Base-by-base conservation (phyloP, 176 grass and related monocot genomes). In the Tillandsia leiboldiana region DNA sequence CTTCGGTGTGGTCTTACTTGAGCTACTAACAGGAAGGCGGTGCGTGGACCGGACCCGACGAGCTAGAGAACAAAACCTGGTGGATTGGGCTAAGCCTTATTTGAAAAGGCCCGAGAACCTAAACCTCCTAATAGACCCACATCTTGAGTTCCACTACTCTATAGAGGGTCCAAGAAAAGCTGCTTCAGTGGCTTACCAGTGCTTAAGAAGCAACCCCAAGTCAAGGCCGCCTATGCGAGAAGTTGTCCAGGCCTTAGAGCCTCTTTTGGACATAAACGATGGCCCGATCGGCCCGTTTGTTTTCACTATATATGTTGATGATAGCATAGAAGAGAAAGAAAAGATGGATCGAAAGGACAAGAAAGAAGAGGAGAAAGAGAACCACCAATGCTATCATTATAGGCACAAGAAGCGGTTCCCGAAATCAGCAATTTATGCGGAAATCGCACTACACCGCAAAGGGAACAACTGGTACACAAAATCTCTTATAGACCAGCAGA, bases 1-100 rank as follows among this genome's bases (percentile, higher is more conserved):
- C 74, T 94, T 94, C 65, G 90, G 90, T 4, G 90, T 94, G 67
- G 90, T 94, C 54, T 70, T 94, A 63, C 81, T 94, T 42, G 90
- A 94, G 86, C 84, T 94, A 78, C 86, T 94, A 85, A 77, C 86
- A 1, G 90, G 90, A 65, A 82, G 90, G 48, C 82, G 86, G 73
- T 89, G 82, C 51, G 86, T 94, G 83, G 90, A 94, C 78, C 86
- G 88, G 78, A 94, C 56, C 8, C 56, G 56, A n/a, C 56, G 56
- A 61, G 7, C 8, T 20, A 61, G 56, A 23, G 83, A 86, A 80
- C 79, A 75, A 73, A 53, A 90, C 54, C 73, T 86, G 2, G 82
- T 90, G 11, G 78, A 86, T 53, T 90, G 74, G 87, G 75, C 75
- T 5, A 47, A 81, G 1, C 87, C 83, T 11, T 86, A 85, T 76